Evolutionary conservation across 2,329 filamentous ascomycete species (phyloP).

Genomic region (Pezicula neosporulosa): DNA sequence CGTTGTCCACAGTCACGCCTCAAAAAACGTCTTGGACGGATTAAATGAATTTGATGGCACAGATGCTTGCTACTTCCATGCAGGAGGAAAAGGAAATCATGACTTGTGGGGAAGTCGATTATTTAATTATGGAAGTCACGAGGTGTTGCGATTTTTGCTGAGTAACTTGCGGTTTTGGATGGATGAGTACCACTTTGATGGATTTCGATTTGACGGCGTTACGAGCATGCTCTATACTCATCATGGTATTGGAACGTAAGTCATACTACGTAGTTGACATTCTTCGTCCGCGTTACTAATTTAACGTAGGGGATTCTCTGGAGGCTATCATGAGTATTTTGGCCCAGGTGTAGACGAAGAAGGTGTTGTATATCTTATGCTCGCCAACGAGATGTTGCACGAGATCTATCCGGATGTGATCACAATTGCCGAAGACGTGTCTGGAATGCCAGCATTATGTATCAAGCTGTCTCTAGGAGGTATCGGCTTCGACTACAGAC

Average conservation of each 20-base stretch:
- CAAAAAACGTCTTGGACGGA: conserved; percentile 94
- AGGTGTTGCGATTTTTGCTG: conserved; percentile 91
- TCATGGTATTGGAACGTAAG: conserved; percentile 94
- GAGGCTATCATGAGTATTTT: conserved; percentile 98
- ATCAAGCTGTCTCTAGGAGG: conserved; percentile 81
- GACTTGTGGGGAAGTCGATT: conserved; percentile 94
- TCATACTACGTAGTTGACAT: conserved; percentile 13
- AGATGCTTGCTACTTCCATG: conserved; percentile 95
- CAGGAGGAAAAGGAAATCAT: conserved; percentile 77
- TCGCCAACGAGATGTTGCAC: conserved; percentile 96
- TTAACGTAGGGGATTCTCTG: conserved; percentile 76
- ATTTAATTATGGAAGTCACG: conserved; percentile 95
- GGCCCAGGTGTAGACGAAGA: conserved; percentile 87
- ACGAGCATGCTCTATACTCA: conserved; percentile 97
- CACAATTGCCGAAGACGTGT: conserved; percentile 95
- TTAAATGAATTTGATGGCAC: conserved; percentile 94
- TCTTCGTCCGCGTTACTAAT: conserved; percentile 9
- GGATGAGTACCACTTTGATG: conserved; percentile 96
- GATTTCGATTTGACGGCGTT: conserved; percentile 96
- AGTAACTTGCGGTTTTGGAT: conserved; percentile 99
- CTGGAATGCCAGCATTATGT: conserved; percentile 97
- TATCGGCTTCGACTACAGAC: conserved; percentile 93
- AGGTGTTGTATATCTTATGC: conserved; percentile 89
- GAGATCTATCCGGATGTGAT: conserved; percentile 82
- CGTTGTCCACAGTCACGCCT: conserved; percentile 96